Base-by-base conservation (phyloP, 192 early-diverging fungal genomes). In the Backusella macrospora region DNA sequence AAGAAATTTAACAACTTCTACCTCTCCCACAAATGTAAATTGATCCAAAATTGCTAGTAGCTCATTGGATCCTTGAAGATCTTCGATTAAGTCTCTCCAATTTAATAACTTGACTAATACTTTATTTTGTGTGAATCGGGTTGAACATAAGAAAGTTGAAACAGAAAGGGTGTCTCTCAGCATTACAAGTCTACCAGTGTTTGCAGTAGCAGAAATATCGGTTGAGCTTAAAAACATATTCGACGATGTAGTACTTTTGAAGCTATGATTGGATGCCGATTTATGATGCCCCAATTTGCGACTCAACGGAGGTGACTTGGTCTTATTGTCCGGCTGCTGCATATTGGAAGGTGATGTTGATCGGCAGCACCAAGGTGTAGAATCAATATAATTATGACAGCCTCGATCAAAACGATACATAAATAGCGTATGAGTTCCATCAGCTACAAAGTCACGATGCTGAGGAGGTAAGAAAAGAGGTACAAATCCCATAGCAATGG, bases 1-100 rank as follows among this genome's bases (percentile, higher is more conserved):
- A 29, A 90, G 75, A 73, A 93, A 92, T 73, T 92, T 92, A 7
- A 90, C 87, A 42, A 93, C 82, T 77, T 94, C 91, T 2, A 88
- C 70, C 68, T 91, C 89, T 40, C 85, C 84, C 21, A 92, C 83
- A 78, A 87, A 82, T 7, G 80, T 83, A 46, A 85, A 81, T 62
- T 87, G 83, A 44, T 85, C 80, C 42, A 87, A 71, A 8, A 87
- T 72, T 2, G 68, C 74, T 38, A 76, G 79, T 69, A 87, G 76
- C 52, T 75, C 80, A 15, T 69, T 65, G 5, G 48, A 12, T 8
- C 70, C 76, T 5, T 66, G 21, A 26, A 21, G 18, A 62, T 76
- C 70, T 16, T 65, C 63, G 48, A 71, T 40, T 10, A 73, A 59
- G 9, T 77, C 74, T 38, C 86, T 73, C 92, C 92, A 93, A 59